Conservation (phyloP, 768 basidiomycete genomes). For the Terana coerulea region DNA sequence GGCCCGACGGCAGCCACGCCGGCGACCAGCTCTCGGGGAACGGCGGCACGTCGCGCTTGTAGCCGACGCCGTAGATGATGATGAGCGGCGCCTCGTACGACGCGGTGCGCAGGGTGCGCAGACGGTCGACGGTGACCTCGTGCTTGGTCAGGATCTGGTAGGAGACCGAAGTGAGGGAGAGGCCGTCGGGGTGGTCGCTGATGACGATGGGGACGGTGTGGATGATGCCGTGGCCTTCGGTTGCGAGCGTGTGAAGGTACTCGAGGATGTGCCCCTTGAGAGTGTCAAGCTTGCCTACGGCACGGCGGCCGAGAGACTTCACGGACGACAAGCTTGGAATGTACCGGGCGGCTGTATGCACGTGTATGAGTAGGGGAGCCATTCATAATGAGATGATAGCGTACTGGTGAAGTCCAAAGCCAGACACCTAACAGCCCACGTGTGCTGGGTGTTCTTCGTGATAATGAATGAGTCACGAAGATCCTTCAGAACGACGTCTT, state of each 20-base stretch:
- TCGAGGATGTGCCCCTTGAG: constrained; percentile 7
- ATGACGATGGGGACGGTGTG: constrained; percentile 15
- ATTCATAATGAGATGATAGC: neutral
- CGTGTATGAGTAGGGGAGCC: neutral
- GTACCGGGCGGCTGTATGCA: constrained; percentile 11
- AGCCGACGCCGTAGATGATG: constrained; percentile 15
- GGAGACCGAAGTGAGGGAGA: constrained; percentile 6
- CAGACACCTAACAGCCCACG: constrained; percentile 12
- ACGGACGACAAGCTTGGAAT: constrained; percentile 14
- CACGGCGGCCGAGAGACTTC: constrained; percentile 2
- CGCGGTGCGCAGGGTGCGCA: no score
- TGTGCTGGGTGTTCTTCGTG: neutral
- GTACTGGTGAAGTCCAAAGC: constrained; percentile 12
- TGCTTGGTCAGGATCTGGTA: constrained; percentile 12
- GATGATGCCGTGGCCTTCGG: constrained; percentile 17
- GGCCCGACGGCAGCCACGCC: neutral
- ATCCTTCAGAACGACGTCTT: neutral
- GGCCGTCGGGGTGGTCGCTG: neutral
- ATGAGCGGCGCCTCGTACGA: constrained; percentile 7
- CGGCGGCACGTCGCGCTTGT: constrained; percentile 1
- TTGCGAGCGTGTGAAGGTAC: constrained; percentile 11
- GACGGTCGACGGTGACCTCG: neutral
- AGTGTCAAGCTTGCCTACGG: neutral
- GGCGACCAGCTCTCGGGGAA: neutral
- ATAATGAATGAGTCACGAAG: neutral